phyloP scores from a whole-genome alignment of 306 rosid species.

The Pyrus communis region DNA sequence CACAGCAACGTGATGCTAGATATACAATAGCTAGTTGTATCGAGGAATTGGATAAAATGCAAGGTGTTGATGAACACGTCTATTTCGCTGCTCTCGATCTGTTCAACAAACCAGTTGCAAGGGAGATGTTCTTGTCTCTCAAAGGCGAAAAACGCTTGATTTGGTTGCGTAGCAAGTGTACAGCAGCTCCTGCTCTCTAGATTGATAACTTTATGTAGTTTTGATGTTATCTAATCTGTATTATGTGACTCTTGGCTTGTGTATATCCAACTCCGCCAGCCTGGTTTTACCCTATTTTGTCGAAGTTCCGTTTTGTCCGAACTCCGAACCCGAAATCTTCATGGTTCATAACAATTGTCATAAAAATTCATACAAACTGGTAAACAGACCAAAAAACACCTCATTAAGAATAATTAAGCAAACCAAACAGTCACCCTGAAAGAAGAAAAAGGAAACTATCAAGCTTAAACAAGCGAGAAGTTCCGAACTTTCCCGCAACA shows the following conservation, averaged over 20 bases:
- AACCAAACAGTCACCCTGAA: neutral
- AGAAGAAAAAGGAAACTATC: neutral
- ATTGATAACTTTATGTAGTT: neutral
- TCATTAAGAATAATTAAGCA: neutral
- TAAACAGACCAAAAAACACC: neutral
- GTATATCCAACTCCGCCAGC: neutral
- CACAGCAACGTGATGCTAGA: conserved; percentile 43
- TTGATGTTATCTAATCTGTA: neutral
- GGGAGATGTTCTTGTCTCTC: conserved; percentile 71
- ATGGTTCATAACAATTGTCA: neutral
- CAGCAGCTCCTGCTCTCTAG: conserved; percentile 21
- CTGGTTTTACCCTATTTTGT: neutral
- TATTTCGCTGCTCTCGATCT: conserved; percentile 65
- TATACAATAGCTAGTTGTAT: conserved; percentile 58
- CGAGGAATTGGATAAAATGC: conserved; percentile 52
- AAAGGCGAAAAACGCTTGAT: conserved; percentile 49
- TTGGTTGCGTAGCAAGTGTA: conserved; percentile 56
- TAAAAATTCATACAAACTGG: neutral
- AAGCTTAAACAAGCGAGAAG: neutral
- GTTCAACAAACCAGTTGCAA: conserved; percentile 53
- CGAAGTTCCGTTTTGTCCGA: neutral
- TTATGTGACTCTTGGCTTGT: neutral
- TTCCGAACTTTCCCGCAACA: conserved; percentile 4
- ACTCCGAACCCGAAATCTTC: neutral
- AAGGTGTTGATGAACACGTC: conserved; percentile 48